Evolutionary conservation across 306 rosid species (phyloP).

Genomic region (Casuarina equisetifolia): DNA sequence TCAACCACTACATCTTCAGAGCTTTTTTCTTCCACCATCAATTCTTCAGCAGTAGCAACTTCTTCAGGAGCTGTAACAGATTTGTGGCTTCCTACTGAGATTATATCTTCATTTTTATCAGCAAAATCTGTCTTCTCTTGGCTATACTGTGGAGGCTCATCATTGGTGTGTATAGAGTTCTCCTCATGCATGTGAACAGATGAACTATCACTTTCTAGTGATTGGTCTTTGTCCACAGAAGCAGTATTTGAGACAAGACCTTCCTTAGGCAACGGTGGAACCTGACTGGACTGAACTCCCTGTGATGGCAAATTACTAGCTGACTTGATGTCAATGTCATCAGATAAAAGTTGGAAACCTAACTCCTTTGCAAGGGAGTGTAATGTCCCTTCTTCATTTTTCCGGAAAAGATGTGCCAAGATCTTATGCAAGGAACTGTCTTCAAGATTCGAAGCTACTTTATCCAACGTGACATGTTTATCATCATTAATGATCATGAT

Average conservation of each 20-base stretch:
- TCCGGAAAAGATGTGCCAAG: constrained; percentile 48
- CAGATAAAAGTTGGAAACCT: constrained; percentile 93
- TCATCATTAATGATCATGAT: constrained; percentile 64
- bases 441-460: constrained; percentile 54
- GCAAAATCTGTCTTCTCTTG: constrained; percentile 39
- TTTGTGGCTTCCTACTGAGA: constrained; percentile 41
- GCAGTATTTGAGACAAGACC: constrained; percentile 31
- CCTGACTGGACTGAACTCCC: constrained; percentile 45
- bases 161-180: constrained; percentile 37
- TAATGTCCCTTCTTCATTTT: constrained; percentile 59
- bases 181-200: constrained; percentile 38
- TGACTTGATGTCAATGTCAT: constrained; percentile 68
- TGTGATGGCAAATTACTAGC: constrained; percentile 38
- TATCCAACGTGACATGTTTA: constrained; percentile 62
- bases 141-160: constrained; percentile 34
- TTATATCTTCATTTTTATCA: constrained; percentile 35
- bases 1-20: constrained; percentile 35
- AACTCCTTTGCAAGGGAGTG: constrained; percentile 84
- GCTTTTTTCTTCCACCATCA: constrained; percentile 28
- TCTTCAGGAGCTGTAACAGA: constrained; percentile 36
- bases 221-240: constrained; percentile 37
- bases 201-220: constrained; percentile 13
- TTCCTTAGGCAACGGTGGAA: constrained; percentile 42
- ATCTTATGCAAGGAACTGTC: constrained; percentile 73
- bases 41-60: constrained; percentile 32